phyloP scores from a whole-genome alignment of 2,329 filamentous ascomycete genomes.

The Trichoderma sp. region DNA sequence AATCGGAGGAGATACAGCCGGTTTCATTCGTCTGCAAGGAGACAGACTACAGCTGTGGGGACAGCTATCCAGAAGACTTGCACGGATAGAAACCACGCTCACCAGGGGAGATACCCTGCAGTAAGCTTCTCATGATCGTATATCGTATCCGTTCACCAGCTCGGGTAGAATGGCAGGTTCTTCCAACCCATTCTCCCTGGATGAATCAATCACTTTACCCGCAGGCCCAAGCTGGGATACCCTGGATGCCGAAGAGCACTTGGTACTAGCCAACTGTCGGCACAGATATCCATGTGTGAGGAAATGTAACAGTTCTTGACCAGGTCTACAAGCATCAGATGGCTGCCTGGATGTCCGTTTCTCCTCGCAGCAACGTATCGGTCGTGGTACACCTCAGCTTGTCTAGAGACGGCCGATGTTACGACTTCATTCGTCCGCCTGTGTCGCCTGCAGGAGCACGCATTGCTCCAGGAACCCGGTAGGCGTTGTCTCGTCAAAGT shows the following conservation, averaged over 20 bases:
- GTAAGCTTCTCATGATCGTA: background rate
- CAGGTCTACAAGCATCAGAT: background rate
- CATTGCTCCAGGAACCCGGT: background rate
- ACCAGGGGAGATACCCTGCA: background rate
- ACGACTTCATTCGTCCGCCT: background rate
- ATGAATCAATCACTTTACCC: background rate
- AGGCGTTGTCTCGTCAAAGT: background rate
- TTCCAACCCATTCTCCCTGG: background rate
- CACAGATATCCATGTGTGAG: background rate
- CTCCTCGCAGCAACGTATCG: background rate
- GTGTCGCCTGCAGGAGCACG: background rate
- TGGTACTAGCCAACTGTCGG: background rate
- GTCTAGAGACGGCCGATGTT: background rate
- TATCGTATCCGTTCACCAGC: background rate
- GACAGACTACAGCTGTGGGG: background rate
- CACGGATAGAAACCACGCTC: background rate
- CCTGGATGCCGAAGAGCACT: background rate
- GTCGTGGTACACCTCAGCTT: background rate
- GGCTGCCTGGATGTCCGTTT: background rate
- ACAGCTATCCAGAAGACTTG: background rate
- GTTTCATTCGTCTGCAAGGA: background rate
- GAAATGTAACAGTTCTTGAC: background rate
- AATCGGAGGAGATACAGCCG: background rate
- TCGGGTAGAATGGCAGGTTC: background rate
- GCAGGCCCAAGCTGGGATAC: background rate